Evolutionary conservation across 2,329 filamentous ascomycete species (phyloP).

Genomic region (Penicillium sp.): DNA sequence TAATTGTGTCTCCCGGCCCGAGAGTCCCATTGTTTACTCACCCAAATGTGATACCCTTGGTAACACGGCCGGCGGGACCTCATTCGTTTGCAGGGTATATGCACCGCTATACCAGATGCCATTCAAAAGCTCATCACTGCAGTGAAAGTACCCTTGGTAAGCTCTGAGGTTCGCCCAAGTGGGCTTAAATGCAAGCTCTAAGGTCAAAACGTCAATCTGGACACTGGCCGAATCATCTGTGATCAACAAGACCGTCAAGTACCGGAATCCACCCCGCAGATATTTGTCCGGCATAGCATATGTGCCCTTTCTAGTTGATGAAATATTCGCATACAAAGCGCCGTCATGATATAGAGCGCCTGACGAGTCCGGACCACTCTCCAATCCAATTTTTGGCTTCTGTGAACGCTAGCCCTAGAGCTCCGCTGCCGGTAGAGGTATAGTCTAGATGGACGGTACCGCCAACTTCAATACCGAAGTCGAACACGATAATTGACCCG

Average conservation of each 20-base stretch:
- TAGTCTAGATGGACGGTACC: conserved; percentile 56
- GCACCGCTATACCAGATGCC: conserved; percentile 57
- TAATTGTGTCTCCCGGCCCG: conserved; percentile 41
- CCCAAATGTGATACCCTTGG: conserved; percentile 28
- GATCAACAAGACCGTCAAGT: conserved; percentile 42
- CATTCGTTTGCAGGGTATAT: conserved; percentile 52
- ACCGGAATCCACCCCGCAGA: conserved; percentile 47
- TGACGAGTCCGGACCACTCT: conserved; percentile 49
- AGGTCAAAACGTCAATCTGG: conserved; percentile 36
- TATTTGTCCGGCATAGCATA: conserved; percentile 42
- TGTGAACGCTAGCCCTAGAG: conserved; percentile 48
- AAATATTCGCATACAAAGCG: conserved; percentile 39
- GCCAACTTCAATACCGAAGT: conserved; percentile 59
- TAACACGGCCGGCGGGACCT: conserved; percentile 41
- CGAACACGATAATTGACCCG: conserved; percentile 55
- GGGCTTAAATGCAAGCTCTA: conserved; percentile 50
- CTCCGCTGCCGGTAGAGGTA: conserved; percentile 37
- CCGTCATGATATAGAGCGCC: conserved; percentile 48
- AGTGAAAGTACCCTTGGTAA: conserved; percentile 55
- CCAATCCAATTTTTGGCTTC: conserved; percentile 51
- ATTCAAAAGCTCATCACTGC: conserved; percentile 52
- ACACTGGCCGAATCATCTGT: conserved; percentile 34
- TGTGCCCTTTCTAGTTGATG: conserved; percentile 29
- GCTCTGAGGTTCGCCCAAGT: conserved; percentile 53
- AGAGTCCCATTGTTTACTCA: conserved; percentile 43